These are phyloP conservation scores for Persicaria maculosa DNA, from an alignment of 148 eudicot genomes.

Conservation along the genomic window DNA sequence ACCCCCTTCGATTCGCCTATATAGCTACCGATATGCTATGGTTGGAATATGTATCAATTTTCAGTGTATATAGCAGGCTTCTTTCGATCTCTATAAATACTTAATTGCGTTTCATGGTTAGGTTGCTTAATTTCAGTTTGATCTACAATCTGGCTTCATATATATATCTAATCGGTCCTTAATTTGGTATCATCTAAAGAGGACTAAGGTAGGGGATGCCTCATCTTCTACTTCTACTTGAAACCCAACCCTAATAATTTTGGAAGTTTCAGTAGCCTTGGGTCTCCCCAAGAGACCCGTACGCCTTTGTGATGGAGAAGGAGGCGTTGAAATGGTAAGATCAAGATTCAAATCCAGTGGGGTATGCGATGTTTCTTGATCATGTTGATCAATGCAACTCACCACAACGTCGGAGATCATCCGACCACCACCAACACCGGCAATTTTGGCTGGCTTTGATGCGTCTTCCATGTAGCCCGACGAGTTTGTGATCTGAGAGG, in stretches of 20 bases:
- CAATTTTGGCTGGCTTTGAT: not conserved
- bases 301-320: not conserved
- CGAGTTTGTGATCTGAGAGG: not conserved
- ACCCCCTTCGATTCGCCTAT: too few species aligned
- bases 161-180: too few species aligned
- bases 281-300: not conserved
- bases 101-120: too few species aligned
- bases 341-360: conserved; percentile 30
- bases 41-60: too few species aligned
- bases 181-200: not conserved
- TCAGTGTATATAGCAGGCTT: too few species aligned
- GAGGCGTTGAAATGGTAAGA: conserved; percentile 27
- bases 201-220: conserved; percentile 8
- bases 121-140: too few species aligned
- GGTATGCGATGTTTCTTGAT: not conserved
- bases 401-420: not conserved
- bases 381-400: not conserved
- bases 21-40: too few species aligned
- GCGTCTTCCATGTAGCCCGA: conserved; percentile 2
- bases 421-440: not conserved
- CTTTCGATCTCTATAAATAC: too few species aligned
- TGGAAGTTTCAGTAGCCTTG: not conserved
- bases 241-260: not conserved
- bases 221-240: not conserved
- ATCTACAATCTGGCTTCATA: too few species aligned